Evolutionary conservation across 2,329 filamentous ascomycete species (phyloP).

Genomic region (Aureobasidium sp.): DNA sequence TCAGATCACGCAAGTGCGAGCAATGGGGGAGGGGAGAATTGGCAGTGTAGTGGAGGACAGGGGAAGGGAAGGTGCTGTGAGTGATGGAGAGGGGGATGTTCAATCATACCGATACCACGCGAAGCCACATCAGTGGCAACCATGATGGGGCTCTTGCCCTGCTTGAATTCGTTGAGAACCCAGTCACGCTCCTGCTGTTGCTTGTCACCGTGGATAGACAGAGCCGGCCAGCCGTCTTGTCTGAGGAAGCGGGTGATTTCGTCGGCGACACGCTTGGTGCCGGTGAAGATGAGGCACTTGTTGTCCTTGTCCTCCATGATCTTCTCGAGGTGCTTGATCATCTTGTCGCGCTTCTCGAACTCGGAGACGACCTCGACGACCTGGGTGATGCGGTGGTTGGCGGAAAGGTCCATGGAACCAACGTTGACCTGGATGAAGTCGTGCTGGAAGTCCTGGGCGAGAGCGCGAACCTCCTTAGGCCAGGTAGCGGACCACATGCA

Average conservation of each 20-base stretch:
- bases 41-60: constrained; percentile 20
- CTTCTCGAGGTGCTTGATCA: constrained; percentile 96
- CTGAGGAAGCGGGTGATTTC: constrained; percentile 96
- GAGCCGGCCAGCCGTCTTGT: constrained; percentile 94
- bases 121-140: constrained; percentile 99
- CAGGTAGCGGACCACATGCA: constrained; percentile 99
- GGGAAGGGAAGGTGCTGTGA: constrained; percentile 30
- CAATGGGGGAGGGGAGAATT: constrained; percentile 20
- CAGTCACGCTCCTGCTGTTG: constrained; percentile 99
- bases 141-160: constrained; percentile 99
- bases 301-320: constrained; percentile 95
- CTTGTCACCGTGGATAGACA: constrained; percentile 98
- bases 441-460: constrained; percentile 83
- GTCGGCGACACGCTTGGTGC: constrained; percentile 84
- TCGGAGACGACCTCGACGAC: constrained; percentile 94
- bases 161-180: constrained; percentile 99
- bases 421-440: constrained; percentile 99
- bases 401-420: constrained; percentile 88
- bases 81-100: constrained; percentile 43
- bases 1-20: constrained; percentile 55
- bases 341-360: constrained; percentile 94
- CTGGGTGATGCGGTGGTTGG: constrained; percentile 97
- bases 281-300: constrained; percentile 91
- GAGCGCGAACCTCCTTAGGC: constrained; percentile 94
- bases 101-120: constrained; percentile 99